Evolutionary conservation across 1,139 yeast genomes (phyloP).

Genomic region (Taphrina pruni): DNA sequence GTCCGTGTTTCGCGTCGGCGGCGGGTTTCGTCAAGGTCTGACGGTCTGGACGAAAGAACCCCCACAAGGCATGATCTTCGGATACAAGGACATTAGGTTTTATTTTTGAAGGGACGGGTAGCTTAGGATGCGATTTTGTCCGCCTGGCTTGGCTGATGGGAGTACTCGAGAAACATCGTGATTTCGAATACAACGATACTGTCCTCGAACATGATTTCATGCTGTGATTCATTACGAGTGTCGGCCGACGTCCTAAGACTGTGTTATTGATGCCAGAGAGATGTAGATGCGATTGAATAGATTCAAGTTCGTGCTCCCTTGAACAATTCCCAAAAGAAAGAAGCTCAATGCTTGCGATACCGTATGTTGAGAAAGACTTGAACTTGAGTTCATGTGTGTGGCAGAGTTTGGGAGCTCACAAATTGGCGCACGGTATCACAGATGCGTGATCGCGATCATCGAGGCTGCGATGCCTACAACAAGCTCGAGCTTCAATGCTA

Average conservation of each 20-base stretch:
- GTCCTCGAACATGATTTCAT: conserved; percentile 7
- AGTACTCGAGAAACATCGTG: conserved; percentile 1
- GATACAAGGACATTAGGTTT: conserved; percentile 28
- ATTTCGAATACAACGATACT: not conserved
- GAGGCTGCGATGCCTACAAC: too few species aligned
- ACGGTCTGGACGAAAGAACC: conserved; percentile 70
- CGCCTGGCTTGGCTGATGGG: conserved; percentile 15
- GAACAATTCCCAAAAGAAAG: too few species aligned
- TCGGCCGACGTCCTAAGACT: too few species aligned
- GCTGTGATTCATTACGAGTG: not conserved
- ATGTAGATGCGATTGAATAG: too few species aligned
- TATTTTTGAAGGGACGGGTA: conserved; percentile 38
- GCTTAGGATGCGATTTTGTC: conserved; percentile 14
- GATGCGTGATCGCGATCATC: not conserved
- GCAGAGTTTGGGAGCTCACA: not conserved
- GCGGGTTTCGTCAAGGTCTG: conserved; percentile 53
- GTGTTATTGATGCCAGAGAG: too few species aligned
- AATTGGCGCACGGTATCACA: not conserved
- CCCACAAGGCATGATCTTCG: conserved; percentile 95
- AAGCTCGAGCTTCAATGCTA: too few species aligned
- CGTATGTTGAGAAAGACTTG: too few species aligned
- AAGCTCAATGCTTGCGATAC: too few species aligned
- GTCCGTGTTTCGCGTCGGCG: conserved; percentile 54
- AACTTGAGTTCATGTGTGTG: not conserved
- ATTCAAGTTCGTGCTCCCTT: too few species aligned